Percentiles rank a stretch among this genome's conserved stretches.
Conservation (phyloP, 2,329 filamentous ascomycete species). For the Lomentospora prolificans region DNA sequence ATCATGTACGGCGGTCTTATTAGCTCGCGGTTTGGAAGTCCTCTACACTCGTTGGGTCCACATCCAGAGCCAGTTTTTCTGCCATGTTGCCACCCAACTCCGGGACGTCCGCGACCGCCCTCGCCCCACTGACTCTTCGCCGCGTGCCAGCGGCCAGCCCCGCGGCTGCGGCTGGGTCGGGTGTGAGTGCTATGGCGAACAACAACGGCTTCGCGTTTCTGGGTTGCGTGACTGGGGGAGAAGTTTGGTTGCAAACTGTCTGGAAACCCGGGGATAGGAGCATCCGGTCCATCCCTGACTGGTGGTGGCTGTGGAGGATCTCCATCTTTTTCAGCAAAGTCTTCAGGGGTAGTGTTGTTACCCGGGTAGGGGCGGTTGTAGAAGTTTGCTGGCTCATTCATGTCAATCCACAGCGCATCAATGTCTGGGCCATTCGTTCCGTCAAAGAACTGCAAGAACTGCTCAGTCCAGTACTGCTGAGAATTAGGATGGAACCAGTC, state of each 20-base stretch:
- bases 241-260: background rate
- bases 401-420: conserved; percentile 68
- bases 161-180: background rate
- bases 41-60: conserved; percentile 14
- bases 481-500: conserved; percentile 65
- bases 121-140: conserved; percentile 12
- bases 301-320: conserved; percentile 52
- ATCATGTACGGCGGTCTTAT: conserved; percentile 17
- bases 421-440: conserved; percentile 57
- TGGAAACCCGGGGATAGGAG: conserved; percentile 12
- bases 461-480: conserved; percentile 57
- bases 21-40: conserved; percentile 16
- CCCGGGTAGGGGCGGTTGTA: conserved; percentile 12
- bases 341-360: conserved; percentile 25
- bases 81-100: conserved; percentile 14
- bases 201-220: background rate
- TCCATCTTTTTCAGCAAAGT: conserved; percentile 26
- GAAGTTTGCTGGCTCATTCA: conserved; percentile 35
- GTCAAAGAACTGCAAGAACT: conserved; percentile 57
- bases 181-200: background rate
- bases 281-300: conserved; percentile 34
- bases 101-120: conserved; percentile 9
- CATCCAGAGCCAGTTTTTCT: conserved; percentile 16
- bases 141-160: conserved; percentile 12
- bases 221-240: background rate